These are phyloP conservation scores for Amylocarpus encephaloides DNA, from an alignment of 2,329 filamentous ascomycete species.

Conservation along the genomic window DNA sequence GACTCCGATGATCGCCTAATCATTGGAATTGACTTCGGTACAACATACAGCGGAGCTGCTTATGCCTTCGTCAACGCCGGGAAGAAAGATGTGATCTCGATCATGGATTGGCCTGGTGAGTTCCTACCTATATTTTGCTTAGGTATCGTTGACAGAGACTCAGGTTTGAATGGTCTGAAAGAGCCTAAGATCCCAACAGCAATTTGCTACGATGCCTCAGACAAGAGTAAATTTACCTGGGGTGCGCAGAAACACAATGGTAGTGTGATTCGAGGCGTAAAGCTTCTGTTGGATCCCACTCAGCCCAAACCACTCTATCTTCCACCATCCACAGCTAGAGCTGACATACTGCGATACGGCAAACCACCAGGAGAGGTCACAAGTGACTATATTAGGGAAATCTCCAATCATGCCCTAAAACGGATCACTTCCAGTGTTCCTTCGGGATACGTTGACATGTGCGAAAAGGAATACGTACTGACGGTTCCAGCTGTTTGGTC, in stretches of 20 bases:
- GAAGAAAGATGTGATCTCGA: background rate
- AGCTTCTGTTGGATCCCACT: constrained; percentile 25
- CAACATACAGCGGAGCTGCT: constrained; percentile 16
- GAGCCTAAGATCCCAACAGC: constrained; percentile 15
- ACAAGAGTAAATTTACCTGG: constrained; percentile 9
- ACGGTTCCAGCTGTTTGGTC: constrained; percentile 57
- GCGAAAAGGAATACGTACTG: constrained; percentile 46
- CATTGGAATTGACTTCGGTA: constrained; percentile 21
- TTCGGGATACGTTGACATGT: constrained; percentile 37
- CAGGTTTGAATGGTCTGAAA: constrained; percentile 2
- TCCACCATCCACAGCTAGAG: constrained; percentile 10
- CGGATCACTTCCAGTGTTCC: constrained; percentile 40
- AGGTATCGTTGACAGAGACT: background rate
- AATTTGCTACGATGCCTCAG: constrained; percentile 10
- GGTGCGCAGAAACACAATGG: constrained; percentile 5
- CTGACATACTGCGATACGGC: constrained; percentile 36
- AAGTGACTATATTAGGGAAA: constrained; percentile 30
- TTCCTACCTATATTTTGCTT: background rate
- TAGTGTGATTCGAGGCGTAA: constrained; percentile 16
- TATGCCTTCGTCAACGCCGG: constrained; percentile 6
- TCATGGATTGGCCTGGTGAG: constrained; percentile 21
- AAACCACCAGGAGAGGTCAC: constrained; percentile 43
- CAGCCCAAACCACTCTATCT: constrained; percentile 17
- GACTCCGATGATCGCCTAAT: constrained; percentile 13
- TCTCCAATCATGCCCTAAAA: constrained; percentile 40